Evolutionary conservation across 1,284 basidiomycete species (phyloP), one percentile per base, ranked within the genome.

Genomic region (Microstroma glucosiphilum): DNA sequence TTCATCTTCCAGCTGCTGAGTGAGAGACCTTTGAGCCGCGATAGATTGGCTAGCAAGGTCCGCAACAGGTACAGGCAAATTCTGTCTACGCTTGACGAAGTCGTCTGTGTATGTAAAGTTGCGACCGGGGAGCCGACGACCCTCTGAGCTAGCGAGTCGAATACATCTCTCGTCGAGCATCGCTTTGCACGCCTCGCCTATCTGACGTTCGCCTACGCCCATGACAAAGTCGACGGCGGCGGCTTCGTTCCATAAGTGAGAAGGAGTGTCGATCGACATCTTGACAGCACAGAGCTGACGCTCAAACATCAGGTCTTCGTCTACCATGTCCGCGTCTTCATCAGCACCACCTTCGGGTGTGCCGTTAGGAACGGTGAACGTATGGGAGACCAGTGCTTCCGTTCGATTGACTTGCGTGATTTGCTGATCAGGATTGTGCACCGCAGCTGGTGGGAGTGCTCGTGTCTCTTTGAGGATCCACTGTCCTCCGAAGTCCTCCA

Each of bases 221-320:
- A 15, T 7, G 26, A 19, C 19, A 25, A 54, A 26, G 21, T 19
- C 51, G 13, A 54, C 51, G 51, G 21, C 51, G 7, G 51, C 51
- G 13, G 19, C 51, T 23, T 21, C 21, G 21, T 25, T 54, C 43
- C 43, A 48, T 13, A 54, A 8, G 51, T 54, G 21, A 17, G 43
- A 48, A 6, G 51, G 51, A 19, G 51, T 23, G 13, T 54, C 51
- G 51, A 54, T 54, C 21, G 13, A 26, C 51, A 54, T 54, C 21
- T 26, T 21, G 21, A 54, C 51, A 19, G 25, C 51, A 19, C 17
- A 13, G 8, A 23, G 51, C 8, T 19, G 17, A 17, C 43, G 43
- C 43, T 48, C 43, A 6, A 48, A 48, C 15, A 17, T 21, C 6
- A 26, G 21, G 25, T 21, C 51, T 8, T 25, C 51, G 51, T 23